A percentile compares a stretch with the other conserved stretches of the same genome.
phyloP scores from a whole-genome alignment of 768 basidiomycete species.

The Collybia sp. region DNA sequence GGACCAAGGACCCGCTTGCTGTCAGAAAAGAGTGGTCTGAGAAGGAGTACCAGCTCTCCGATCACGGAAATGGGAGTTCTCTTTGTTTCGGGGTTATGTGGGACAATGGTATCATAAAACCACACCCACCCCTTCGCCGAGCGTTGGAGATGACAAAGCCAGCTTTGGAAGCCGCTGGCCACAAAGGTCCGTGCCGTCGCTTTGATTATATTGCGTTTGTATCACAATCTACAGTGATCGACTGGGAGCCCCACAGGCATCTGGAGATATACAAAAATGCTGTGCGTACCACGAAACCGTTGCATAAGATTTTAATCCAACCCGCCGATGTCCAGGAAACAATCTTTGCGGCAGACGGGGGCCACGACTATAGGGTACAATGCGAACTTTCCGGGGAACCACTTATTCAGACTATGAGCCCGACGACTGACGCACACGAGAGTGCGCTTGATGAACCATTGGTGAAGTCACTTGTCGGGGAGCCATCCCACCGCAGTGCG shows the following conservation, averaged over 20 bases:
- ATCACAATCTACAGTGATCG: conserved; percentile 44
- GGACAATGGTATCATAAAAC: conserved; percentile 42
- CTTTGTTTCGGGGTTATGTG: conserved; percentile 50
- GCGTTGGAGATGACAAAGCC: conserved; percentile 43
- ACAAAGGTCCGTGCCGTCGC: conserved; percentile 28
- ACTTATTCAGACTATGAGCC: conserved; percentile 49
- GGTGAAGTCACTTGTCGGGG: conserved; percentile 39
- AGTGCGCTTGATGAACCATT: conserved; percentile 34
- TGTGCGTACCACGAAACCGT: conserved; percentile 14
- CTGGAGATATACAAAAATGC: conserved; percentile 42
- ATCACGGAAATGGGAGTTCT: conserved; percentile 38
- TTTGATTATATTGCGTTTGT: conserved; percentile 5
- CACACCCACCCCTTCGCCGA: conserved; percentile 47
- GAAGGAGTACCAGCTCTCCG: conserved; percentile 35
- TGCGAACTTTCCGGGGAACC: conserved; percentile 52
- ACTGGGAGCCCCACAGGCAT: conserved; percentile 58
- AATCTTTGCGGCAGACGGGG: conserved; percentile 47
- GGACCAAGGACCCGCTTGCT: conserved; percentile 49
- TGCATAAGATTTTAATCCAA: not conserved
- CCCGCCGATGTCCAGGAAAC: conserved; percentile 28
- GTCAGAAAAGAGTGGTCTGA: conserved; percentile 44
- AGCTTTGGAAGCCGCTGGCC: conserved; percentile 44
- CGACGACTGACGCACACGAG: conserved; percentile 16
- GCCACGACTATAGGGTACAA: conserved; percentile 40
- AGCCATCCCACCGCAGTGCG: conserved; percentile 30